Evolutionary conservation across 2,329 filamentous ascomycete genomes (phyloP), one percentile per base, ranked within the genome.

Genomic region (Cladosporium sp.): DNA sequence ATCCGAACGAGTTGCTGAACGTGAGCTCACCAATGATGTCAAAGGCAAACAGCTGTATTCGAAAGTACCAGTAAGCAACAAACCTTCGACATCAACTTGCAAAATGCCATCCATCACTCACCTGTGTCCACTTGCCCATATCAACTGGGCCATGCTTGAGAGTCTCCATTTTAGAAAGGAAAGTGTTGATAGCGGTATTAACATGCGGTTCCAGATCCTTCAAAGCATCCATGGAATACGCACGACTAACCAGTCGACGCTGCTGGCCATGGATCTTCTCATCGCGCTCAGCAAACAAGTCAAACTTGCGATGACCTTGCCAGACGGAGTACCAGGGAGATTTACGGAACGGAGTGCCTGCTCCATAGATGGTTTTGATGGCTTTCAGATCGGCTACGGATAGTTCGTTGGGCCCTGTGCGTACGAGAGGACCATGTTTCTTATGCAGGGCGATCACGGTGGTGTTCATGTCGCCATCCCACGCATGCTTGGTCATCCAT

Each of bases 1-100:
- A 82, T 2, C 85, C 84, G 67, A 86, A 86, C 0, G 83, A 70
- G 18, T 79, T 70, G 14, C 85, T 85, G 51, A 86, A 83, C 0
- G 82, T 82, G 5, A 88, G 71, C 43, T 81, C 79, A 30, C 80
- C 83, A 67, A 88, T 85, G 48, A 86, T 80, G 65, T 88, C 86
- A 3, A 87, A 75, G 0, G 84, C 85, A 62, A 87, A 82, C 74
- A 79, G 86, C 48, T 85, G 39, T 46, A 21, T 8, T 13, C 1
- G 18, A 36, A 36, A 32, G 30, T 32, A 16, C 34, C 18, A 36
- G 39, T 46, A 46, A 46, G 39, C 39, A 23, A 46, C n/a, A 46
- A n/a, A 8, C 2, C n/a, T 46, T 10, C 8, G 10, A 46, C n/a
- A n/a, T 13, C 39, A 13, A 11, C n/a, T 23, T 46, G 39, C n/a